phyloP scores from a whole-genome alignment of 106 monocot species.

The Narthecium ossifragum region DNA sequence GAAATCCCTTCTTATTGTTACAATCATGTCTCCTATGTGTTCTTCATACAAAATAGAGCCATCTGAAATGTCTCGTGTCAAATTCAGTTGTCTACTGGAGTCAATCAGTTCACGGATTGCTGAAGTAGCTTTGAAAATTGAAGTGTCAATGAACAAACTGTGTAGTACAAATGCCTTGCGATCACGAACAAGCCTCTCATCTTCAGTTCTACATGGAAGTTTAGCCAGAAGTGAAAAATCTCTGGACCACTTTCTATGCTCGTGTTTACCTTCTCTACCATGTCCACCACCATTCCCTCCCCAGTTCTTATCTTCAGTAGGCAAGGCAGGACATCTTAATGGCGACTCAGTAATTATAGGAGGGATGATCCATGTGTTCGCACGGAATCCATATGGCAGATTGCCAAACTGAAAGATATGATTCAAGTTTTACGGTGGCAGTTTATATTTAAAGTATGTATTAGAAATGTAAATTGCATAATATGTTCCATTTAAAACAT shows the following conservation, averaged over 20 bases:
- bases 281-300: conserved; percentile 72
- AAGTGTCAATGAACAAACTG: conserved; percentile 72
- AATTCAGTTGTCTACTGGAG: conserved; percentile 7
- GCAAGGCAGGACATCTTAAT: conserved; percentile 38
- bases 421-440: too few relatives aligned
- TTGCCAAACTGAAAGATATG: conserved; percentile 96
- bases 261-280: conserved; percentile 44
- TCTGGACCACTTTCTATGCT: conserved; percentile 56
- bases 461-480: too few relatives aligned
- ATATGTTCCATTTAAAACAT: too few relatives aligned
- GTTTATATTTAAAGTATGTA: too few relatives aligned
- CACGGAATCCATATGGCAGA: conserved; percentile 90
- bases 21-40: conserved; percentile 51
- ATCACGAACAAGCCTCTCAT: conserved; percentile 73
- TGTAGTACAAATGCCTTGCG: conserved; percentile 89
- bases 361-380: conserved; percentile 93
- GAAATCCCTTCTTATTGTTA: conserved; percentile 54
- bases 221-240: conserved; percentile 62
- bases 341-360: conserved; percentile 51
- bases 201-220: conserved; percentile 84
- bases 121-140: conserved; percentile 53
- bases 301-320: conserved; percentile 82
- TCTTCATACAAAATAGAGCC: conserved; percentile 46
- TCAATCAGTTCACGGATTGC: conserved; percentile 38
- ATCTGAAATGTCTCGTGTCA: conserved; percentile 5